Evolutionary conservation across 768 basidiomycete species (phyloP).

Genomic region (Mycena latifolia): DNA sequence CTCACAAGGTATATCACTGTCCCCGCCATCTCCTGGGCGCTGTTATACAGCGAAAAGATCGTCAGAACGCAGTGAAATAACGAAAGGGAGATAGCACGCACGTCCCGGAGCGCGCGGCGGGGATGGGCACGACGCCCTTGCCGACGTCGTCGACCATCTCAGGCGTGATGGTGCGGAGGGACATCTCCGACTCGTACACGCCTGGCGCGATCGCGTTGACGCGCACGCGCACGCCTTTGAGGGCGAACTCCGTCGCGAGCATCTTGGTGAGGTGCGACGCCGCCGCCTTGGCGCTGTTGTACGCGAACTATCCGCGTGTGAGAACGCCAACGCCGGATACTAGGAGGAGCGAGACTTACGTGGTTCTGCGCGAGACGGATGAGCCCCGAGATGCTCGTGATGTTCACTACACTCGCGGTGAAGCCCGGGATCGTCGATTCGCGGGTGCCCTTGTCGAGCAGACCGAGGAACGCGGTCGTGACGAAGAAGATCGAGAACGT

Average conservation of each 20-base stretch:
- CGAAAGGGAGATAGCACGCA: conserved; percentile 54
- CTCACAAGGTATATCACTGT: conserved; percentile 83
- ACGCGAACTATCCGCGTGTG: no score
- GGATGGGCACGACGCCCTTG: conserved; percentile 71
- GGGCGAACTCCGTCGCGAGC: conserved; percentile 80
- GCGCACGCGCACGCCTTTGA: conserved; percentile 76
- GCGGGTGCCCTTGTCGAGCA: conserved; percentile 78
- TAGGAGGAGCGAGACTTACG: conserved; percentile 65
- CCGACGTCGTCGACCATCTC: conserved; percentile 66
- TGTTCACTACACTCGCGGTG: conserved; percentile 79
- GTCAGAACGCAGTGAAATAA: not conserved
- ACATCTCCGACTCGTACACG: conserved; percentile 84
- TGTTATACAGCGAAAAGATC: no score
- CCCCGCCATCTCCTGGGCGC: conserved; percentile 76
- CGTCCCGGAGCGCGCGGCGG: conserved; percentile 74
- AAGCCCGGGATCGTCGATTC: conserved; percentile 60
- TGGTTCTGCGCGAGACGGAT: conserved; percentile 81
- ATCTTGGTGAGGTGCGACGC: conserved; percentile 82
- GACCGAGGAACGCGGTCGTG: conserved; percentile 80
- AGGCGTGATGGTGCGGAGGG: conserved; percentile 58
- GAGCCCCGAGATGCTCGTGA: conserved; percentile 82
- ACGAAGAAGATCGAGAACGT: conserved; percentile 84
- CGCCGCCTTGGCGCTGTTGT: conserved; percentile 86
- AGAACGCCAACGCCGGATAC: no score
- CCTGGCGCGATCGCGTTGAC: conserved; percentile 84